Evolutionary conservation across 2,329 filamentous ascomycete species (phyloP), one percentile per base, ranked within the genome.

Genomic region (Akanthomyces lecanii): DNA sequence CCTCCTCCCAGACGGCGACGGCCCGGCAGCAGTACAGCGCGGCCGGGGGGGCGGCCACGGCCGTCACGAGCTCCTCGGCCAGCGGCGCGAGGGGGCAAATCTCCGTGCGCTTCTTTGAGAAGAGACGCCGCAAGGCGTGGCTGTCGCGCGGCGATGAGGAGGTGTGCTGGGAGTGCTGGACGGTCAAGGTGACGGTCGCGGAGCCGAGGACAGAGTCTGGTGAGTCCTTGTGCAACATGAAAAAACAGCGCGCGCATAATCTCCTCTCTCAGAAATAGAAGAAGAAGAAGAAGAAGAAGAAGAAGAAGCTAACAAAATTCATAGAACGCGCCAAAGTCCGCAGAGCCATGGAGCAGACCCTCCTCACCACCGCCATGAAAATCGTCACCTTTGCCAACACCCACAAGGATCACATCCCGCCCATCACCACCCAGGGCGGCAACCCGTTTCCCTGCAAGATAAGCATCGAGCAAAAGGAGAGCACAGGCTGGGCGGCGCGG

Each of bases 381-480:
- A 94, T 97, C 70, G 86, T 97, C 69, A 89, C 87, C 66, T 89
- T 91, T 61, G 92, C 91, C 70, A 96, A 96, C 77, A 81, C 85
- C 58, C 90, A 97, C 76, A 96, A 96, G 74, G 91, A 96, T 71
- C 95, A 98, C 75, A 98, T 99, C 67, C 95, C 95, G 1, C 95
- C 94, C 57, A 98, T 98, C 70, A 97, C 92, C 67, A 96, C 92
- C 10, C 95, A 92, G 25, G 92, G 88, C 72, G 91, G 90, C 54
- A 98, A 98, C 74, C 94, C 95, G 0, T 99, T 98, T 72, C 94
- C 94, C 0, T 98, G 96, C 76, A 89, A 93, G 75, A 96, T 98
- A 72, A 85, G 89, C 65, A 86, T 98, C 64, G 95, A 96, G 72
- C 91, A 91, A 63, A 91, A 91, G 71, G 83, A 88, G 64, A 88